Conservation (phyloP, 2,329 filamentous ascomycete species). For the Aspergillus ochraceoroseus region DNA sequence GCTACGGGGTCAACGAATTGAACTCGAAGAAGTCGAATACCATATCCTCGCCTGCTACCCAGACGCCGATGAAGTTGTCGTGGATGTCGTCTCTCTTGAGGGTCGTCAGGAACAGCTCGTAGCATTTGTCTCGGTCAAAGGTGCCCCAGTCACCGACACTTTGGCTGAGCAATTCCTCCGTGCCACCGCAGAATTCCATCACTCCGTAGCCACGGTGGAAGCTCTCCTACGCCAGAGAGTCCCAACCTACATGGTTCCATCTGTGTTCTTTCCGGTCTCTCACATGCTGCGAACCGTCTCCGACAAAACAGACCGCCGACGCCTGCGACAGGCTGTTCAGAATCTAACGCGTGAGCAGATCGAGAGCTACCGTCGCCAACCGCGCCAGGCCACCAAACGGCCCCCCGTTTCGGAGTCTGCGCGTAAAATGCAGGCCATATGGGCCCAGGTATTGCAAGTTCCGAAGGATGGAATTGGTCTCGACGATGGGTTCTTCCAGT, state of each 20-base stretch:
- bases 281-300: neutral
- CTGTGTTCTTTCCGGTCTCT: neutral
- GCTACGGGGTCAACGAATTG: constrained; percentile 29
- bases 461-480: neutral
- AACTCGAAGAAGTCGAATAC: constrained; percentile 27
- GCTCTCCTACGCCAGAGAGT: neutral
- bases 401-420: neutral
- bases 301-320: constrained; percentile 8
- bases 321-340: neutral
- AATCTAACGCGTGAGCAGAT: neutral
- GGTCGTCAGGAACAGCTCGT: neutral
- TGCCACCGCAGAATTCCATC: too few species aligned
- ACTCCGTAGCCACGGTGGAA: neutral
- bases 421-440: neutral
- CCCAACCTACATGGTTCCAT: constrained; percentile 8
- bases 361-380: neutral
- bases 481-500: constrained; percentile 3
- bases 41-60: neutral
- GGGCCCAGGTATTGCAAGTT: neutral
- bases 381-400: too few species aligned
- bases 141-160: too few species aligned
- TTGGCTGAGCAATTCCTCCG: neutral
- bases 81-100: neutral
- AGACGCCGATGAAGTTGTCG: constrained; percentile 43
- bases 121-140: neutral